Evolutionary conservation across 495 filamentous ascomycete genomes (phyloP), one percentile per base, ranked within the genome.

Genomic region (Aspergillus sclerotiicarbonarius): DNA sequence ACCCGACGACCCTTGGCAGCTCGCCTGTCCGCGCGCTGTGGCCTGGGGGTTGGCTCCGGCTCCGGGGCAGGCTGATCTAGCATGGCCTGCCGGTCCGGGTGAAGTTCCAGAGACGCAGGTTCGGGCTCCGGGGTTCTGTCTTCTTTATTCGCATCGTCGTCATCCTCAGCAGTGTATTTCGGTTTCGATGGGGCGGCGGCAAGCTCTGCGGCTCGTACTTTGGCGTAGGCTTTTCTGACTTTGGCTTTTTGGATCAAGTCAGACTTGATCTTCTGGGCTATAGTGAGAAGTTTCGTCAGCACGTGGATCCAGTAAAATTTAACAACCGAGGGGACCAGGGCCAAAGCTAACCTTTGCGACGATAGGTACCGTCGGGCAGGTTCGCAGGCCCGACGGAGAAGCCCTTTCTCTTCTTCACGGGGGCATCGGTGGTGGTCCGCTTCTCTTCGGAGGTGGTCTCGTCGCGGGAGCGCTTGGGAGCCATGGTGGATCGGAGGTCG

Each of bases 161-260:
- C 52, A 47, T 67, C 60, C 55, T 65, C 52, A 43, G 61, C 70
- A 62, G 66, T 45, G 53, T 76, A 71, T 37, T 69, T 60, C 8
- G 70, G 71, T 56, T 66, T 74, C 50, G 56, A 63, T 12, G 60
- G 67, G 39, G 58, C 67, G 49, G 64, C 59, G 12, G 67, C 69
- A 32, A 72, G 66, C 69, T 84, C 82, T 54, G 80, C 77, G 43
- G 84, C 84, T 69, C 92, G 90, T 56, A 96, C 75, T 72, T 96
- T 98, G 63, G 86, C 89, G 70, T 96, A 97, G 44, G 89, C 80
- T 72, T 96, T 96, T 72, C 92, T 96, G 48, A 96, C 80, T 72
- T 96, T 96, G 63, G 93, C 92, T 72, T 92, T 95, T 68, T 90
- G 83, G 69, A 98, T 96, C 49, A 98, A 78, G 60, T 90, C 83